Conservation (phyloP, 1,284 basidiomycete species). For the Cryptococcus depauperatus region DNA sequence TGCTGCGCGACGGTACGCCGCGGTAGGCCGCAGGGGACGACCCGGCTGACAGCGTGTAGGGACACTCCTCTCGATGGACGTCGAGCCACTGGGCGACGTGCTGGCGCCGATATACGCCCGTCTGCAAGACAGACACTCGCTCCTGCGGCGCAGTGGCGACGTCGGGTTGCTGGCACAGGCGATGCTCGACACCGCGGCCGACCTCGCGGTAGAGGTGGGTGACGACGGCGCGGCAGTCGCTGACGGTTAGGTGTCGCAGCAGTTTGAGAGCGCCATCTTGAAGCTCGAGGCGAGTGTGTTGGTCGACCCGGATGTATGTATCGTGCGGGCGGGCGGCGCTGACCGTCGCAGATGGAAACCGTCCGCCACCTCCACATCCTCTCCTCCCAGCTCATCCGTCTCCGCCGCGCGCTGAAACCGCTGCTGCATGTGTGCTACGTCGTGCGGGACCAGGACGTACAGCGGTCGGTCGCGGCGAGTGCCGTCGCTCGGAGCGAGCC, state of each 20-base stretch:
- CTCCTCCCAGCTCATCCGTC: slow-evolving; percentile 43
- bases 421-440: slow-evolving; percentile 40
- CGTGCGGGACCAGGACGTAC: slow-evolving; percentile 41
- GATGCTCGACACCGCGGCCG: slow-evolving; percentile 40
- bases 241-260: slow-evolving; percentile 33
- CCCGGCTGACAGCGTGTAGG: slow-evolving; percentile 16
- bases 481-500: slow-evolving; percentile 12
- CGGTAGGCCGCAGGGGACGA: no score
- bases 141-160: slow-evolving; percentile 40
- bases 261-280: slow-evolving; percentile 44
- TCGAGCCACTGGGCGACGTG: slow-evolving; percentile 32
- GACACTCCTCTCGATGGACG: slow-evolving; percentile 39
- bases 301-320: slow-evolving; percentile 34
- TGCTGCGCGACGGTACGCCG: slow-evolving; percentile 41
- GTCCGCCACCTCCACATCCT: slow-evolving; percentile 44
- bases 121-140: slow-evolving; percentile 38
- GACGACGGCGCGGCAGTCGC: not conserved
- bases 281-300: slow-evolving; percentile 42
- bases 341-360: slow-evolving; percentile 34
- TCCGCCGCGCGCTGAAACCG: slow-evolving; percentile 37
- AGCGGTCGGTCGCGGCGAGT: slow-evolving; percentile 34
- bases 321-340: not conserved
- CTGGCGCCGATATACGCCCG: slow-evolving; percentile 41
- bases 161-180: slow-evolving; percentile 45
- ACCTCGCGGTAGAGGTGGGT: slow-evolving; percentile 34